These are phyloP conservation scores for Eruca vesicaria DNA, from an alignment of 441 rosid genomes.

Conservation along the genomic window DNA sequence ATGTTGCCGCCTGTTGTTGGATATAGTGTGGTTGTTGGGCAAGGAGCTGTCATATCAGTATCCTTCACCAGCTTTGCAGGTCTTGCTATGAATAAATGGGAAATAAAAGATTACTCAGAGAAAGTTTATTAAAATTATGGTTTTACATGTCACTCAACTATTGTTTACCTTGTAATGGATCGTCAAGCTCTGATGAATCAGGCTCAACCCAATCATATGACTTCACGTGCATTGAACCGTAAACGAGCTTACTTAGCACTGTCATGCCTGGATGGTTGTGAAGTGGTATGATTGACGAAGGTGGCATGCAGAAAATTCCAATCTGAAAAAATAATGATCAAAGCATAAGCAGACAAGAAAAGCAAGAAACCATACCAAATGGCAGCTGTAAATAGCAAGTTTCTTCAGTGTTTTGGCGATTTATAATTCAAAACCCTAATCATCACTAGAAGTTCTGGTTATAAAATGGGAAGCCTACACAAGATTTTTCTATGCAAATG, in stretches of 20 bases:
- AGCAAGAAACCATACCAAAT: background rate
- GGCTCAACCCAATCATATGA: conserved; percentile 89
- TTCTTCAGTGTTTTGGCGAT: too few relatives aligned
- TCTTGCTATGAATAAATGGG: conserved; percentile 53
- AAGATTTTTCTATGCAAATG: too few relatives aligned
- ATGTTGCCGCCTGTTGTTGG: conserved; percentile 67
- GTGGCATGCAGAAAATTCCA: conserved; percentile 98
- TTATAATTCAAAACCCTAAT: background rate
- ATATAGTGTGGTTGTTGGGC: conserved; percentile 55
- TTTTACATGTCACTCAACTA: background rate
- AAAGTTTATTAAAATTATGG: background rate
- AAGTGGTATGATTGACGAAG: conserved; percentile 89
- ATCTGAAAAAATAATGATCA: conserved; percentile 52
- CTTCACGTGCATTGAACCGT: conserved; percentile 80
- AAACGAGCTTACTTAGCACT: conserved; percentile 94
- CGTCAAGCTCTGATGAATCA: conserved; percentile 42
- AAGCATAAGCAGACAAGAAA: conserved; percentile 4
- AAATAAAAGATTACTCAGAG: conserved; percentile 7
- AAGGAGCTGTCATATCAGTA: conserved; percentile 54
- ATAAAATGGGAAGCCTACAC: background rate
- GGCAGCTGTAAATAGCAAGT: too few relatives aligned
- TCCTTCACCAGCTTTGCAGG: conserved; percentile 57
- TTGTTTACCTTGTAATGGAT: conserved; percentile 69
- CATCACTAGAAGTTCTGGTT: background rate
- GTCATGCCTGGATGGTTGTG: conserved; percentile 99